A percentile compares a stretch with the other conserved stretches of the same genome.
Conservation (phyloP, 305 asterid species). For the Striga hermonthica region DNA sequence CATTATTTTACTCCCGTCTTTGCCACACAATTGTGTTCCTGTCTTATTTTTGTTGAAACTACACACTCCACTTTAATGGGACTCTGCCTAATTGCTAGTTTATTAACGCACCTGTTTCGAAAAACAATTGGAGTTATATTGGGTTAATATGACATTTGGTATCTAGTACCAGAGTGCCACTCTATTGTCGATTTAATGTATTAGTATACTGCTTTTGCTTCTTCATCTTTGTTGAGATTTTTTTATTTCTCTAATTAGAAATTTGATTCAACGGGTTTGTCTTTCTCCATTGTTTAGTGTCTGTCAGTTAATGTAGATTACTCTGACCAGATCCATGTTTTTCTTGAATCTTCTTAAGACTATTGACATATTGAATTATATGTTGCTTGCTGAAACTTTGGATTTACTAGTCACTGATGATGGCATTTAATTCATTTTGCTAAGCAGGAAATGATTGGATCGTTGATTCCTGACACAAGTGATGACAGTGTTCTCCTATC, state of each 20-base stretch:
- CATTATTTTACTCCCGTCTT: neutral
- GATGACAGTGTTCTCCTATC: constrained; percentile 36
- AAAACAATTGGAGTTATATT: neutral
- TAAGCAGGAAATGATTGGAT: constrained; percentile 43
- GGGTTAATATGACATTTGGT: constrained; percentile 7
- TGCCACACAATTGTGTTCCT: neutral
- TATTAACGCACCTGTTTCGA: neutral
- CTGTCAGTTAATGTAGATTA: constrained; percentile 13
- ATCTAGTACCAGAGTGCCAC: neutral
- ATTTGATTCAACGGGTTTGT: neutral
- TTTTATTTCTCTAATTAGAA: constrained; percentile 9
- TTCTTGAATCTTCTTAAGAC: constrained; percentile 1
- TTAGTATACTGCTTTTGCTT: neutral
- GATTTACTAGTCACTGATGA: constrained; percentile 21
- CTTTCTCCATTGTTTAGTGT: constrained; percentile 1
- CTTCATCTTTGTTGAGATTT: constrained; percentile 3
- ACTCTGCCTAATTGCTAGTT: neutral
- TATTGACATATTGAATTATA: constrained; percentile 12
- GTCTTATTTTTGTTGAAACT: constrained; percentile 2
- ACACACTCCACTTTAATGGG: neutral
- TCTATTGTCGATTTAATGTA: neutral
- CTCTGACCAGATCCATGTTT: neutral
- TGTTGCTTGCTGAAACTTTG: constrained; percentile 17
- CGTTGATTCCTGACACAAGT: constrained; percentile 34
- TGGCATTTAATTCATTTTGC: constrained; percentile 23